Evolutionary conservation across 2,329 filamentous ascomycete species (phyloP).

Genomic region (Penicillium sp.): DNA sequence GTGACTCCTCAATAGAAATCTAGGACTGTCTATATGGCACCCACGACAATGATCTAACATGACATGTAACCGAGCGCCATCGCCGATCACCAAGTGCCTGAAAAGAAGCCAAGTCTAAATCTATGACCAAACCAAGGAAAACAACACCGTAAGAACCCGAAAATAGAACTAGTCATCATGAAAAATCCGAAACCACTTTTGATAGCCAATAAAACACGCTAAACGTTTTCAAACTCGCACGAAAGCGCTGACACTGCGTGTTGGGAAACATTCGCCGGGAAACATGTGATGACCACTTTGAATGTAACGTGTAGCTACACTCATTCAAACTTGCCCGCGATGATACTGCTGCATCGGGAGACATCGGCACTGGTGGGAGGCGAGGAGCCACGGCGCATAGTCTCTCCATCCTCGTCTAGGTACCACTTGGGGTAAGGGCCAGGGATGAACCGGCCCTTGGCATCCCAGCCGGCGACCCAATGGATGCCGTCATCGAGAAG

Average conservation of each 20-base stretch:
- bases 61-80: not conserved
- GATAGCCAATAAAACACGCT: not conserved
- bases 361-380: constrained; percentile 35
- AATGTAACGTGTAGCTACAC: not conserved
- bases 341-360: constrained; percentile 35
- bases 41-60: not conserved
- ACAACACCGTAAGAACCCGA: not conserved
- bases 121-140: not conserved
- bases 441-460: constrained; percentile 48
- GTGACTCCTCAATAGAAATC: not conserved
- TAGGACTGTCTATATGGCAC: not conserved
- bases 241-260: not conserved
- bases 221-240: not conserved
- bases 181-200: not conserved
- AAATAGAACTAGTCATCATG: not conserved
- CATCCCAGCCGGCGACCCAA: constrained; percentile 51
- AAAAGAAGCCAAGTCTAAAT: not conserved
- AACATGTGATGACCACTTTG: not conserved
- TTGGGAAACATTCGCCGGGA: not conserved
- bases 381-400: constrained; percentile 32
- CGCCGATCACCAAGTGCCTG: not conserved
- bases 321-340: constrained; percentile 28
- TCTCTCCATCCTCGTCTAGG: constrained; percentile 39
- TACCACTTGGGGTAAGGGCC: constrained; percentile 50
- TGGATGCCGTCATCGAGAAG: constrained; percentile 47